Evolutionary conservation across 2,329 filamentous ascomycete species (phyloP).

Genomic region (Sporothrix brasiliensis): DNA sequence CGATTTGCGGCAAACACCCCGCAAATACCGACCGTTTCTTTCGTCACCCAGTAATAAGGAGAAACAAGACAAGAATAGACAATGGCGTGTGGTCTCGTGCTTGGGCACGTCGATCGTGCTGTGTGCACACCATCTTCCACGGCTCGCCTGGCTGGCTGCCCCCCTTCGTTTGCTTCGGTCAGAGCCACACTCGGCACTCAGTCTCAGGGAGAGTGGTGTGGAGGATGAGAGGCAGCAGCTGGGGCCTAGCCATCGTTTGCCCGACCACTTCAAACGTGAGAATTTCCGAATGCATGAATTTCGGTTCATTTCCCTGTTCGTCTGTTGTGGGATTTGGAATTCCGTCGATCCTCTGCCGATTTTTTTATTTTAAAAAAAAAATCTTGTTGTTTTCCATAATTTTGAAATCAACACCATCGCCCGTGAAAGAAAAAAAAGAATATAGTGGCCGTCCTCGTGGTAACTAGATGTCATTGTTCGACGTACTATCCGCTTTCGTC

Average conservation of each 20-base stretch:
- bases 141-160: not conserved
- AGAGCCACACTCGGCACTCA: not conserved
- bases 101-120: slow-evolving; percentile 15
- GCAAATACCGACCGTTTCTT: not conserved
- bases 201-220: not conserved
- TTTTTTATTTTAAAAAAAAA: no score
- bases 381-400: not conserved
- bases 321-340: slow-evolving; percentile 17
- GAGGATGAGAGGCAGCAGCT: not conserved
- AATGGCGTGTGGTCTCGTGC: slow-evolving; percentile 10
- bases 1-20: not conserved
- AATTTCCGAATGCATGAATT: slow-evolving; percentile 19
- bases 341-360: not conserved
- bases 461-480: not conserved
- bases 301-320: not conserved
- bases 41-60: not conserved
- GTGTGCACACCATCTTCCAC: slow-evolving; percentile 11
- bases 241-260: not conserved
- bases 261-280: slow-evolving; percentile 7
- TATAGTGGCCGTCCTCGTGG: not conserved
- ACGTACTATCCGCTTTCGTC: slow-evolving; percentile 1
- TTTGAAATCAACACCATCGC: not conserved
- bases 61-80: not conserved
- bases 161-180: not conserved
- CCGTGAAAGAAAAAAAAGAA: not conserved